Base-by-base conservation (phyloP, 257 asterid genomes). In the Nicotiana noctiflora region DNA sequence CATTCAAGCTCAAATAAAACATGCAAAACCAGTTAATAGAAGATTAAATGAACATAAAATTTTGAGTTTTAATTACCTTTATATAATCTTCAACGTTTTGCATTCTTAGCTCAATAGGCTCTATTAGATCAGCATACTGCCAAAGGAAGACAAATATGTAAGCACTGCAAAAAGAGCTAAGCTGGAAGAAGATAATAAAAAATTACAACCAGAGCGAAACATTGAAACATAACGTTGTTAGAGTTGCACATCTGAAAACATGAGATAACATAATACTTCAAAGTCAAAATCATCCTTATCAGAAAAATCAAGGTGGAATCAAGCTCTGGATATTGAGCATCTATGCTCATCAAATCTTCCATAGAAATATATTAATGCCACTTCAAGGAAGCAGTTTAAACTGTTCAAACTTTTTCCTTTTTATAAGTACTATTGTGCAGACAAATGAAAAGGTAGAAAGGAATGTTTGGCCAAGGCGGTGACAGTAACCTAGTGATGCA, bases 51-150 rank as follows among this genome's bases (percentile, higher is more conserved):
- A 49, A 23, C 40, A 72, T 21, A 49, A 29, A 74, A 13, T 0
- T 72, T 23, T 49, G 79, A 49, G 44, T 61, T 40, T n/a, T 34
- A 52, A 79, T 37, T 88, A 93, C 97, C 98, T 93, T 91, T 15
- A 93, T 90, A 87, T 85, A 95, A 46, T 88, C 92, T 86, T 90
- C 86, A 80, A 95, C 98, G 67, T 89, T 87, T 80, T 85, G 86
- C 90, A 86, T 89, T 87, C 99, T 88, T 78, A 82, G 89, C 44
- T 90, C 92, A 83, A 89, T 84, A 25, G 99, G 90, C 91, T 92
- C 88, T 79, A 95, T 95, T 76, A 95, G 86, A 77, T 88, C 68
- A 46, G 92, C 51, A 83, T 84, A 93, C 99, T 95, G 97, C 92
- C 84, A 76, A 82, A 15, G 49, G 52, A 44, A 68, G 75, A 62